Evolutionary conservation across 352 stramenopile genomes (phyloP), one percentile per base, ranked within the genome.

Genomic region (Aphanomyces astaci): DNA sequence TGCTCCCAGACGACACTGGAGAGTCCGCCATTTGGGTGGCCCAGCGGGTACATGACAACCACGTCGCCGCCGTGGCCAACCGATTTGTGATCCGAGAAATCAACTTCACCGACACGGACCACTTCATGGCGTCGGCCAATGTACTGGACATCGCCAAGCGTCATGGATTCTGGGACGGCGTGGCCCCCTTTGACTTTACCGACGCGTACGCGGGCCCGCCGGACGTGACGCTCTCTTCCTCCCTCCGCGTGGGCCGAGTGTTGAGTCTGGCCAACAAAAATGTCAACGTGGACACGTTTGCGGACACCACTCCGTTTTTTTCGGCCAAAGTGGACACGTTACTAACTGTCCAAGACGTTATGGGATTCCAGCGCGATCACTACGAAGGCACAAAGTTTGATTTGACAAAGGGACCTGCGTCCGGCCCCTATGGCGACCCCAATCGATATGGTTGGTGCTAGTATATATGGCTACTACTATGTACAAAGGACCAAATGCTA

Each of bases 61-160:
- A 97, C 70, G 78, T 94, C 24, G 78, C 75, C 25, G 85, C 75
- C 10, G 84, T 98, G 1, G 91, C 92, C 17, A 98, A 98, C 74
- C 86, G 96, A 75, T 98, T 98, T 76, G 84, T 98, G 31, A 98
- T 98, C 73, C 88, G 90, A 49, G 73, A 92, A 63, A 64, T 98
- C 22, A 70, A 94, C 69, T 66, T 90, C 39, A 82, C 68, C 51
- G 73, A 96, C 53, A 73, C 81, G 2, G 77, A 91, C n/a, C 80
- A 87, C 62, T 98, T 96, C 55, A 76, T 98, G 52, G 92, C 88
- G 24, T 97, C 88, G 13, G 64, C 77, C 15, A 98, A 96, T 69
- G 66, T 98, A 9, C 82, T 90, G 52, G 77, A 89, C n/a, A 86
- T 98, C 5, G 92, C 92, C n/a, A 83, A 87, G 36, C 81, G 87